Evolutionary conservation across 495 filamentous ascomycete genomes (phyloP), one percentile per base, ranked within the genome.

Genomic region (Tuber aestivum): DNA sequence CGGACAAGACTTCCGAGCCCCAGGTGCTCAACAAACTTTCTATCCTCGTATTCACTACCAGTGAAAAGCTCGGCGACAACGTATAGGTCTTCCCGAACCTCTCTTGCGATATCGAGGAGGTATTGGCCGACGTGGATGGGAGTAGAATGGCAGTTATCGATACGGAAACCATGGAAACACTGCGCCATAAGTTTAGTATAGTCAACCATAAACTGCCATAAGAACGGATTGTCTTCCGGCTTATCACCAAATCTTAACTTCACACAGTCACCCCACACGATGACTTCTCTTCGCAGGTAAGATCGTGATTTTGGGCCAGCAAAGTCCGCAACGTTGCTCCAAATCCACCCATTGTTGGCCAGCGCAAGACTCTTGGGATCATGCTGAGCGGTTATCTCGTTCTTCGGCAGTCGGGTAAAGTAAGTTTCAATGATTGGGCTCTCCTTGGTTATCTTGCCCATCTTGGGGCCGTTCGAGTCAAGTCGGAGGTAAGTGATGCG

Each of bases 101-200:
- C 88, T 75, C 96, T 88, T 12, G 96, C 96, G 84, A 97, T 89
- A 78, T 99, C 95, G 12, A 99, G 87, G 75, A 99, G 89, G 83
- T 96, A 94, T 83, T 97, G 94, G 1, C 95, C 96, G 35, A 98
- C 93, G 65, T 92, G 91, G 3, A 99, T 84, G 3, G 96, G 96
- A 0, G 96, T 99, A 1, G 96, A 99, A 84, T 99, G 96, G 79
- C 93, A 97, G 83, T 99, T 99, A 85, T 99, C 96, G 78, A 99
- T 97, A 27, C 96, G 92, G 87, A 99, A 97, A 14, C 93, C 96
- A 69, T 89, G 88, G 79, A 99, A 99, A 83, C 96, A 95, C 82
- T 95, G 97, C 68, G 96, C 96, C 89, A 98, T 94, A 81, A 97
- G 87, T 21, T 90, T 89, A 7, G 95, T 95, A 83, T 99, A 99